Conservation (phyloP, 768 basidiomycete species). For the Russula foetens region DNA sequence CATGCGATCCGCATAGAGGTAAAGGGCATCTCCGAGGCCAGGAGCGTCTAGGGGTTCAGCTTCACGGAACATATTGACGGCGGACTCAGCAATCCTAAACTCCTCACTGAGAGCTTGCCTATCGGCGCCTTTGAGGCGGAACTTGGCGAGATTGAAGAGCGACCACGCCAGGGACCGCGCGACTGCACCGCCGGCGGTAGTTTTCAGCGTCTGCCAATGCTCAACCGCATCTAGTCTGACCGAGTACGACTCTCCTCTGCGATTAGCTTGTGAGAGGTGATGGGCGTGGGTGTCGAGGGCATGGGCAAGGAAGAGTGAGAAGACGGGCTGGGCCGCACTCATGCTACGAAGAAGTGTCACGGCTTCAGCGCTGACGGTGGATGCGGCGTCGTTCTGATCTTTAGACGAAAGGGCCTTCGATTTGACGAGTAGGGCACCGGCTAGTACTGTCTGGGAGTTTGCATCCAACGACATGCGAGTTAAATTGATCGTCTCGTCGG, state of each 20-base stretch:
- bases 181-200: background rate
- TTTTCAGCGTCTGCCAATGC: background rate
- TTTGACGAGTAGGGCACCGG: constrained; percentile 5
- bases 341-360: background rate
- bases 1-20: constrained; percentile 11
- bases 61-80: constrained; percentile 3
- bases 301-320: constrained; percentile 7
- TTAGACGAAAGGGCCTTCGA: background rate
- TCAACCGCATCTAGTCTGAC: background rate
- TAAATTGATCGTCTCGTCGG: background rate
- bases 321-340: background rate
- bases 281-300: background rate
- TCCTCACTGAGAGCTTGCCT: background rate
- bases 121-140: background rate
- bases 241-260: background rate
- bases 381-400: background rate
- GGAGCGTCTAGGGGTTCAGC: background rate
- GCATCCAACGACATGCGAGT: background rate
- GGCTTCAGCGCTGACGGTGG: background rate
- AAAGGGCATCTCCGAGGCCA: constrained; percentile 10
- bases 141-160: constrained; percentile 6
- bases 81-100: background rate
- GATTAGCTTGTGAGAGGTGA: constrained; percentile 6
- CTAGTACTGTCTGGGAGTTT: background rate
- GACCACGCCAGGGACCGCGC: background rate